These are phyloP conservation scores for Lenwebbia sp. DNA, from an alignment of 345 rosid species.

Conservation along the genomic window DNA sequence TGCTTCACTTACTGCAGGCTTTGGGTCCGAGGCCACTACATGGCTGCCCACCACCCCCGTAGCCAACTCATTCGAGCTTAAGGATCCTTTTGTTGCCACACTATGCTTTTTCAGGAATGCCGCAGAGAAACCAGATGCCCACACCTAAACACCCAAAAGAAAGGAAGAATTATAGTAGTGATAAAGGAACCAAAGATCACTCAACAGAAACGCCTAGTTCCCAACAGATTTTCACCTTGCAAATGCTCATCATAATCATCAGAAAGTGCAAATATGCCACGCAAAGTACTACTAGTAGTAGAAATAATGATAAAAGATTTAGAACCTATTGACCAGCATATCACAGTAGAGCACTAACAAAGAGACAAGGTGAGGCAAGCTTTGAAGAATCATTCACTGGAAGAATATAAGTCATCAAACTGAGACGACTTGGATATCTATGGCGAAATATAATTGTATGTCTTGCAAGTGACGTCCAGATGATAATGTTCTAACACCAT, in stretches of 20 bases:
- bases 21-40: constrained; percentile 25
- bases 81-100: constrained; percentile 60
- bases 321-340: neutral
- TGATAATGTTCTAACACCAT: neutral
- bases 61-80: constrained; percentile 11
- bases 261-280: neutral
- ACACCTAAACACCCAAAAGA: constrained; percentile 45
- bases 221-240: neutral
- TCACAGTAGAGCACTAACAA: neutral
- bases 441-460: neutral
- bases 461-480: neutral
- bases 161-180: neutral
- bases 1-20: constrained; percentile 70
- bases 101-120: constrained; percentile 88
- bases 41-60: neutral
- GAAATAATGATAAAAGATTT: neutral
- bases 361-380: neutral
- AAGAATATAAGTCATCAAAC: neutral
- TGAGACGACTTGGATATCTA: neutral
- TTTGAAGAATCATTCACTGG: neutral
- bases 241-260: neutral
- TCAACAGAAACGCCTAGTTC: neutral
- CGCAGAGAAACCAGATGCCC: constrained; percentile 97
- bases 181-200: neutral
- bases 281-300: neutral